Evolutionary conservation across 2,329 filamentous ascomycete species (phyloP), one percentile per base, ranked within the genome.

Genomic region (Ustulina deusta): DNA sequence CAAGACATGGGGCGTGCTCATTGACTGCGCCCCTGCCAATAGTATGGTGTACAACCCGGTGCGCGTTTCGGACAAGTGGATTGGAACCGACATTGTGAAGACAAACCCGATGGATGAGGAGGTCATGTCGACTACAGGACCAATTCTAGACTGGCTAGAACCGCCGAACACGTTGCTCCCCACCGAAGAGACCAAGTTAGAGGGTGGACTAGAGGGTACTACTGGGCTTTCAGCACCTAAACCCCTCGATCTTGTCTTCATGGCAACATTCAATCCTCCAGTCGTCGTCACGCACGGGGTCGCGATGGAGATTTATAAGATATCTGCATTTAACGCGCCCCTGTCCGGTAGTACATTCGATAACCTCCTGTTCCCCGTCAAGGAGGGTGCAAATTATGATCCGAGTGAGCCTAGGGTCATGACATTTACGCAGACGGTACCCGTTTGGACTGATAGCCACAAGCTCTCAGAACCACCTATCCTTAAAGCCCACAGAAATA

Each of bases 191-290:
- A 81, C 79, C 68, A 84, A 81, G 74, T 81, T 87, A 65, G 81
- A 84, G 7, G 77, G 75, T 10, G 87, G 90, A 57, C 81, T 89
- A 38, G 82, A 85, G n/a, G 78, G 82, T 66, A 72, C 80, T 69
- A 76, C 79, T 51, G 77, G 82, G 20, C 81, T 84, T 22, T 69
- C 79, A 7, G 78, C 76, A 2, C 81, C 83, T 1, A 88, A 88
- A 69, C 83, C 91, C 4, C 91, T 91, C 3, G 88, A 93, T 60
- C 89, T 93, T 66, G 88, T 90, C 71, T 96, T 96, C 78, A 87
- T 90, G 49, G 92, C 91, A 2, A 88, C 86, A 11, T 90, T 96
- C 60, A 88, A 93, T 63, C 93, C 93, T 1, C 91, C 93, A 0
- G 80, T 97, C 10, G 85, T 91, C 13, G 83, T 96, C 4, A 90